A percentile compares a stretch with the other conserved stretches of the same genome.
These are phyloP conservation scores for Saccharomyces eubayanus DNA, from an alignment of 805 yeast genomes.

Conservation along the genomic window DNA sequence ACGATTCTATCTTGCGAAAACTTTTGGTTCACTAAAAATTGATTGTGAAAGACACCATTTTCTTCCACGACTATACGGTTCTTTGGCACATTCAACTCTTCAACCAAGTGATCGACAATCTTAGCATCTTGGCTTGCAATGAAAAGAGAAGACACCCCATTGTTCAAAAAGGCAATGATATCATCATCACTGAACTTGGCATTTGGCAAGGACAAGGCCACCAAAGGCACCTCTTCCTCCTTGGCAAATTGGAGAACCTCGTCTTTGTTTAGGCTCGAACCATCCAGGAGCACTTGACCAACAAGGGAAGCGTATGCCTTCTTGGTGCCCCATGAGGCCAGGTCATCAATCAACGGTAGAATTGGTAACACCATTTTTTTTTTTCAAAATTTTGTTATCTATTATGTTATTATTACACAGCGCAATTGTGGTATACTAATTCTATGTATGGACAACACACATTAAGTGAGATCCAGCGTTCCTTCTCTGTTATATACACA, in stretches of 20 bases:
- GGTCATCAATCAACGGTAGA: slow-evolving; percentile 27
- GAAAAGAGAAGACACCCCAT: slow-evolving; percentile 47
- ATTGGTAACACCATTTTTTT: slow-evolving; percentile 33
- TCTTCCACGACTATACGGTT: slow-evolving; percentile 35
- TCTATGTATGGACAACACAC: not conserved
- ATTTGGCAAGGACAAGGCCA: slow-evolving; percentile 38
- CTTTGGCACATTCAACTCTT: slow-evolving; percentile 45
- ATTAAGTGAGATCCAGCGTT: not conserved
- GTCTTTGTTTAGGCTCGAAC: slow-evolving; percentile 11
- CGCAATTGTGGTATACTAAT: not conserved
- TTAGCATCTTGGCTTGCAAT: slow-evolving; percentile 18
- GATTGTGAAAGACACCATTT: slow-evolving; percentile 13
- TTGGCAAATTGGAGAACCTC: slow-evolving; percentile 14
- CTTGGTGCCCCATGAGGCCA: slow-evolving; percentile 7
- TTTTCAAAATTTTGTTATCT: not conserved
- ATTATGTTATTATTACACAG: not conserved
- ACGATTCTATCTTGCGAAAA: slow-evolving; percentile 6
- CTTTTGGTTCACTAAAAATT: slow-evolving; percentile 10
- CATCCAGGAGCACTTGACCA: slow-evolving; percentile 25
- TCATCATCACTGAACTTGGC: slow-evolving; percentile 34
- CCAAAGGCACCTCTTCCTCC: slow-evolving; percentile 16
- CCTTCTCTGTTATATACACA: not conserved
- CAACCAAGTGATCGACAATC: slow-evolving; percentile 27
- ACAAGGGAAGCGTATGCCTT: slow-evolving; percentile 21
- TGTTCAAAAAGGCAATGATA: slow-evolving; percentile 47